phyloP scores from a whole-genome alignment of 2,329 filamentous ascomycete species.

The Phialophora verrucosa region DNA sequence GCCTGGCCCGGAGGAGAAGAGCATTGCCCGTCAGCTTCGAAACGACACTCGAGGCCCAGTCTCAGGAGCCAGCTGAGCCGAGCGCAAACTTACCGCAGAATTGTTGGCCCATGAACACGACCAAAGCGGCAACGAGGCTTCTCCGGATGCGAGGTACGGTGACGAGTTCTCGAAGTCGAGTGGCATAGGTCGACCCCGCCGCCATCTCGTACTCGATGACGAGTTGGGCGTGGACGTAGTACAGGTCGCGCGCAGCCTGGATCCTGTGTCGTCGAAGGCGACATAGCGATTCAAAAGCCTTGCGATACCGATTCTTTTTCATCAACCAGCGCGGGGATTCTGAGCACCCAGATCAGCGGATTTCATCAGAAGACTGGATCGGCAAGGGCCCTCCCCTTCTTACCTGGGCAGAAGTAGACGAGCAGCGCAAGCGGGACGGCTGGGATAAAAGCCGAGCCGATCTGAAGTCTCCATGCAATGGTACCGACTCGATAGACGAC shows the following conservation, averaged over 20 bases:
- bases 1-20: slow-evolving; percentile 23
- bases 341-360: neutral
- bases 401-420: slow-evolving; percentile 63
- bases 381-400: slow-evolving; percentile 16
- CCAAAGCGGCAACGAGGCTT: slow-evolving; percentile 61
- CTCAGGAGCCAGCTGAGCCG: neutral
- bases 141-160: slow-evolving; percentile 67
- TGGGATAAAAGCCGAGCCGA: slow-evolving; percentile 69
- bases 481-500: slow-evolving; percentile 64
- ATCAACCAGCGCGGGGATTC: slow-evolving; percentile 48
- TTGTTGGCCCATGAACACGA: slow-evolving; percentile 66
- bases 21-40: neutral
- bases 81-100: slow-evolving; percentile 40
- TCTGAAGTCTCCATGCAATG: slow-evolving; percentile 67
- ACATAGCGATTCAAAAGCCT: slow-evolving; percentile 58
- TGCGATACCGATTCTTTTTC: slow-evolving; percentile 51
- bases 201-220: slow-evolving; percentile 67
- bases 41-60: neutral
- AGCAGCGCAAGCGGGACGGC: slow-evolving; percentile 64
- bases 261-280: slow-evolving; percentile 56
- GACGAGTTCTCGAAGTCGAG: slow-evolving; percentile 63
- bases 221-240: slow-evolving; percentile 56
- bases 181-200: slow-evolving; percentile 57
- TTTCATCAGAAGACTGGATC: neutral
- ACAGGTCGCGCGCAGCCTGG: slow-evolving; percentile 63